Base-by-base conservation (phyloP, 2,329 filamentous ascomycete genomes). In the Fusarium pseudoanthophilum region DNA sequence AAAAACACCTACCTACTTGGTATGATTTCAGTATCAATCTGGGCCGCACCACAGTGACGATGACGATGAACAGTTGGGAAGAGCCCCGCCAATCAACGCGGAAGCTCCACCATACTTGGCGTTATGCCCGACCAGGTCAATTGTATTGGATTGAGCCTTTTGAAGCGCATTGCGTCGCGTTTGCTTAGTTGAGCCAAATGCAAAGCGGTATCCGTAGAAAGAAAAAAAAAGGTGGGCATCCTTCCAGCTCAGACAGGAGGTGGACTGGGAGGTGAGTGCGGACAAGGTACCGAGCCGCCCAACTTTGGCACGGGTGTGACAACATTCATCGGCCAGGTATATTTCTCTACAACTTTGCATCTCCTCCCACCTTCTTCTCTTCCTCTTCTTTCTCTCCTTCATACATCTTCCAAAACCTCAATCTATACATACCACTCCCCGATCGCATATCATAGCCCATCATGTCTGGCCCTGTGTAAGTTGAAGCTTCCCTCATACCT, bases 401-500 rank as follows among this genome's bases (percentile, higher is more conserved):
- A 71, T 59, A 72, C 64, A 66, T 67, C 59, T 51, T 73, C 72
- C 64, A 72, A 40, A 55, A 51, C 69, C 28, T 70, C 69, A 36
- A 49, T 58, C 48, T 55, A 42, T 58, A 61, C 59, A 48, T 58
- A 67, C 42, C 64, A 73, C 68, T 63, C 56, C 52, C 59, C 63
- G 51, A 60, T 63, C 69, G 62, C 64, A 60, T 60, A 73, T 72
- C 67, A 57, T 68, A 68, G 73, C 71, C 82, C 84, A 88, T 84
- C 84, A 90, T 91, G 89, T 90, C 89, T 87, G 88, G 88, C 83
- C 84, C 90, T 84, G 89, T 90, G 90, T 92, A 89, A 91, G 90
- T 91, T 73, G 65, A 66, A 62, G 73, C 73, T 61, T 63, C 67
- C 77, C 76, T 76, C 76, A 71, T 71, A 37, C 67, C 59, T 77